These are phyloP conservation scores for Silene conica DNA, from an alignment of 148 eudicot genomes.

Conservation along the genomic window DNA sequence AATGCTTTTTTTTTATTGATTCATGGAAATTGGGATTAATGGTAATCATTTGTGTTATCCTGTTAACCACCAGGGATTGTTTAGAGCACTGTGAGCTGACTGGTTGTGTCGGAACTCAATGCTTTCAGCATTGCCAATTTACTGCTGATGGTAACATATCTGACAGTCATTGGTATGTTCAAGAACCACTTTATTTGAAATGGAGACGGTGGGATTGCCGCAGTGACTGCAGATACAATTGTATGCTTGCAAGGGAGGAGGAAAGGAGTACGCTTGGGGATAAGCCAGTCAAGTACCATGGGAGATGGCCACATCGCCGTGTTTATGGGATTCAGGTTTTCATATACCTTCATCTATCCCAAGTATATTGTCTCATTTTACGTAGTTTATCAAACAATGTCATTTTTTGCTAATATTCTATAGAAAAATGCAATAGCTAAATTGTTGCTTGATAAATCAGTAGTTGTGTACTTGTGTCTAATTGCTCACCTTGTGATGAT, in stretches of 20 bases:
- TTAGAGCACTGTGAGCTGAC: constrained; percentile 74
- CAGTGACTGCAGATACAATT: constrained; percentile 78
- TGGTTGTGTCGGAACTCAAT: constrained; percentile 71
- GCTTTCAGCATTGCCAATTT: constrained; percentile 78
- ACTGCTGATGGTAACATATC: constrained; percentile 63
- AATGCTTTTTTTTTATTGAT: no score
- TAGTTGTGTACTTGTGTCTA: no score
- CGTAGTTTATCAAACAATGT: no score
- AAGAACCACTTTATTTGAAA: constrained; percentile 82
- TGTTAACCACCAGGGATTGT: constrained; percentile 48
- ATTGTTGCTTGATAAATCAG: no score
- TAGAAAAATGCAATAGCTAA: no score
- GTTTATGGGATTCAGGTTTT: constrained; percentile 78
- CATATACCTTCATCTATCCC: not conserved
- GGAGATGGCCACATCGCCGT: constrained; percentile 85
- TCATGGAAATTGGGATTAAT: no score
- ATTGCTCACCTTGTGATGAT: no score
- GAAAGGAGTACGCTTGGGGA: constrained; percentile 62
- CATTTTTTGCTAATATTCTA: no score
- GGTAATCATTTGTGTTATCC: not conserved
- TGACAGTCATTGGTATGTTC: constrained; percentile 80
- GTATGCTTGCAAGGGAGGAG: constrained; percentile 84
- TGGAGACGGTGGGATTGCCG: constrained; percentile 97
- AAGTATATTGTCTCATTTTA: no score
- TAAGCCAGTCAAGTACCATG: constrained; percentile 80